Percentiles rank a stretch among this genome's conserved stretches.
Evolutionary conservation across 306 rosid genomes (phyloP).

Genomic region (Alnus glutinosa): DNA sequence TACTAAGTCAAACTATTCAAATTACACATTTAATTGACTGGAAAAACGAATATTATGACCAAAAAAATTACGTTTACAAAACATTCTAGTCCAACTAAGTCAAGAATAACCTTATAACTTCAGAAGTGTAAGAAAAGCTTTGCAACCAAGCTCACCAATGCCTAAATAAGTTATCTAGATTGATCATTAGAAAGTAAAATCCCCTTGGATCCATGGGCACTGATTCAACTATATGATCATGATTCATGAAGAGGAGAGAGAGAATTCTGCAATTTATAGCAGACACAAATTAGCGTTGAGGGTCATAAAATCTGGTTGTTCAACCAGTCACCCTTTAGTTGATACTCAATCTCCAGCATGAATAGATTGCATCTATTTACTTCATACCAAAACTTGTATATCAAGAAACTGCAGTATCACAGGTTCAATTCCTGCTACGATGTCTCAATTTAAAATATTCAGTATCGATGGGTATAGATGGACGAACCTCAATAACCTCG

Average conservation of each 20-base stretch:
- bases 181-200: constrained; percentile 34
- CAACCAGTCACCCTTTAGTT: background rate
- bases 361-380: background rate
- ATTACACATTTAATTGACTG: background rate
- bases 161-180: background rate
- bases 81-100: background rate
- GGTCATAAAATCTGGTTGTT: background rate
- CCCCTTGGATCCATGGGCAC: constrained; percentile 40
- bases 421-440: background rate
- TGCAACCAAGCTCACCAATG: constrained; percentile 1
- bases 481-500: background rate
- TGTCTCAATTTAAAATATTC: background rate
- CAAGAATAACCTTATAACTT: constrained; percentile 15
- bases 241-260: constrained; percentile 47
- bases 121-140: constrained; percentile 13
- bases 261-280: constrained; percentile 47
- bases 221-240: constrained; percentile 49
- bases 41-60: background rate
- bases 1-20: too few species aligned
- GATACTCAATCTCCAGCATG: background rate
- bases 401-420: constrained; percentile 9
- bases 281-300: constrained; percentile 37
- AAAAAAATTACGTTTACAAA: background rate
- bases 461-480: background rate
- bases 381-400: background rate